phyloP scores from a whole-genome alignment of 139 green algal genomes.

The Dunaliella primolecta region DNA sequence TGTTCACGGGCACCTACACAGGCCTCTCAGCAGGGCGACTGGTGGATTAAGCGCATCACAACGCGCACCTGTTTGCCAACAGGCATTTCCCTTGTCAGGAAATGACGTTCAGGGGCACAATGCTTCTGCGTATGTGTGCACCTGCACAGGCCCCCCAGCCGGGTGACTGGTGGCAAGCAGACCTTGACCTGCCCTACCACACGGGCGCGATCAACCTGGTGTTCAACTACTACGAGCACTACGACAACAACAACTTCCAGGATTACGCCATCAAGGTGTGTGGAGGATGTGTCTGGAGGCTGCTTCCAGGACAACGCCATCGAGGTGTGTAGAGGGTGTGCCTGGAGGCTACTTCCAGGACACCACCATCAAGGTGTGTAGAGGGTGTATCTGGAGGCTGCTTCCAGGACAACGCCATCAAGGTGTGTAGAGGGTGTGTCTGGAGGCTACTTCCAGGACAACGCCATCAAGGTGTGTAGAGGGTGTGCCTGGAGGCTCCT shows the following conservation, averaged over 20 bases:
- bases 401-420: conserved; percentile 25
- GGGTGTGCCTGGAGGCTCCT: background rate
- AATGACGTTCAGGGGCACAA: no score
- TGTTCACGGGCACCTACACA: no score
- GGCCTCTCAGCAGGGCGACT: no score
- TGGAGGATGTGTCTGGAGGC: background rate
- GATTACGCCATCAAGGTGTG: conserved; percentile 30
- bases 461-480: conserved; percentile 6
- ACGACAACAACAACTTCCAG: conserved; percentile 75
- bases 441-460: background rate
- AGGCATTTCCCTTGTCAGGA: no score
- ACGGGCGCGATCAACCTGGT: conserved; percentile 71
- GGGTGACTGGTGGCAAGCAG: conserved; percentile 63
- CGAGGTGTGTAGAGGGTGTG: conserved; percentile 4
- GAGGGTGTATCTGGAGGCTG: background rate
- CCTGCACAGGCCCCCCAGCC: no score
- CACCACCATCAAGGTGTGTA: conserved; percentile 21
- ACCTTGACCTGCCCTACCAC: conserved; percentile 47
- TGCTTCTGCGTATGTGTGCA: no score
- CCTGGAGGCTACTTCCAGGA: conserved; percentile 18
- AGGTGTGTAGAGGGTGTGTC: no score
- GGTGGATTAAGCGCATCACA: no score
- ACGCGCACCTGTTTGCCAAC: no score
- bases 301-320: conserved; percentile 26
- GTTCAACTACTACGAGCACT: conserved; percentile 67